phyloP scores from a whole-genome alignment of 495 filamentous ascomycete species.

The Penicillium ucsense region DNA sequence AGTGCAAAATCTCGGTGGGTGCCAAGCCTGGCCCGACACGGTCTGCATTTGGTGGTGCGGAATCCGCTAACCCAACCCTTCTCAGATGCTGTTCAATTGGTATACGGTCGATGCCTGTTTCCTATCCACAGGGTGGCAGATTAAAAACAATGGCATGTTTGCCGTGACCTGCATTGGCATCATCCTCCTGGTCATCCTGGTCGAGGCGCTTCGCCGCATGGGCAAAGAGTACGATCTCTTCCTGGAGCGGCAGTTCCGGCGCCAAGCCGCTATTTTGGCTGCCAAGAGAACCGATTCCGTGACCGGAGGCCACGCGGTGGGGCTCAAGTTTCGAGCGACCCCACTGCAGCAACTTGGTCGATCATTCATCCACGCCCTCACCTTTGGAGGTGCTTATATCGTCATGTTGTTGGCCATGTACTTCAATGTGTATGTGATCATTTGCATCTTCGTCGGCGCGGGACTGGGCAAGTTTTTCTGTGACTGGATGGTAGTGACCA shows the following conservation, averaged over 20 bases:
- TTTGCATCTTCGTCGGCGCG: conserved; percentile 50
- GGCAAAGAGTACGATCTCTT: conserved; percentile 48
- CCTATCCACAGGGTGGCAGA: conserved; percentile 50
- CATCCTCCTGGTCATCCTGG: conserved; percentile 46
- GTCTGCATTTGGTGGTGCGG: no score
- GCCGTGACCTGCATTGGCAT: conserved; percentile 59
- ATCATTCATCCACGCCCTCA: conserved; percentile 47
- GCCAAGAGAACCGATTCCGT: conserved; percentile 6
- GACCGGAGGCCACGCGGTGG: background rate
- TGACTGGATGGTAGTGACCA: conserved; percentile 32
- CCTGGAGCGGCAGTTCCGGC: conserved; percentile 35
- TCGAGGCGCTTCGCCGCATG: conserved; percentile 50
- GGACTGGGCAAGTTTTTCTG: conserved; percentile 48
- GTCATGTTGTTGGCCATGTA: conserved; percentile 56
- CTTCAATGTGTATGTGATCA: conserved; percentile 52
- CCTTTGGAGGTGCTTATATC: conserved; percentile 57
- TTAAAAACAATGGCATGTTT: conserved; percentile 49
- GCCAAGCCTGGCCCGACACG: conserved; percentile 2
- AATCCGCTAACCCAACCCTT: background rate
- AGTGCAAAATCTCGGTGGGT: conserved; percentile 18
- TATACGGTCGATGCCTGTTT: conserved; percentile 57
- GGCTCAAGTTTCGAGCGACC: conserved; percentile 31
- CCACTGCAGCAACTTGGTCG: conserved; percentile 47
- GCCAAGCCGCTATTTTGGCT: conserved; percentile 14
- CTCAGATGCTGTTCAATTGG: conserved; percentile 66